Percentiles rank a stretch among this genome's conserved stretches.
Conservation (phyloP, 2,329 filamentous ascomycete genomes). For the Plectosphaerella sp. region DNA sequence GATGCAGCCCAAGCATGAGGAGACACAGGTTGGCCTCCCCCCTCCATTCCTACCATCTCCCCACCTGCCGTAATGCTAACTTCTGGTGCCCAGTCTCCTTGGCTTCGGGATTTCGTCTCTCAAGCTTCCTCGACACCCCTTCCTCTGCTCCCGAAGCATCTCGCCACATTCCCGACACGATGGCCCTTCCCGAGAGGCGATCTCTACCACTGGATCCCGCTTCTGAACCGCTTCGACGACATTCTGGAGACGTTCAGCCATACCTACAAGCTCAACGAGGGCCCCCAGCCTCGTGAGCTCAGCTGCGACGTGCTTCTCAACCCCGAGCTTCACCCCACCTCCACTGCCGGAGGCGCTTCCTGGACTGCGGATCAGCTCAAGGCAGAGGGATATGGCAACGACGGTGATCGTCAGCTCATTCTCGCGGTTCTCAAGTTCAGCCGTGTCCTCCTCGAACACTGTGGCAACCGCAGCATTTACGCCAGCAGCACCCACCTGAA, state of each 20-base stretch:
- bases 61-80: constrained; percentile 11
- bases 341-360: constrained; percentile 39
- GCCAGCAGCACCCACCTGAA: constrained; percentile 88
- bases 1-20: constrained; percentile 63
- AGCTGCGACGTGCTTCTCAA: constrained; percentile 59
- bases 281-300: constrained; percentile 78
- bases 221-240: constrained; percentile 89
- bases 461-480: constrained; percentile 94
- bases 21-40: constrained; percentile 54
- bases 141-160: constrained; percentile 70
- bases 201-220: constrained; percentile 95
- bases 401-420: constrained; percentile 78
- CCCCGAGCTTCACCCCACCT: constrained; percentile 47
- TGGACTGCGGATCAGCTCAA: constrained; percentile 44
- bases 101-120: constrained; percentile 76
- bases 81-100: constrained; percentile 65
- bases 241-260: constrained; percentile 78
- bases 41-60: not conserved
- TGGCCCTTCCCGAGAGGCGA: constrained; percentile 97
- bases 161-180: constrained; percentile 76
- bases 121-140: constrained; percentile 65
- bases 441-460: constrained; percentile 83
- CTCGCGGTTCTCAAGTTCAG: constrained; percentile 82
- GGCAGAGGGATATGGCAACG: constrained; percentile 59
- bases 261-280: constrained; percentile 73